Evolutionary conservation across 2,329 filamentous ascomycete species (phyloP).

Genomic region (Chalaropsis ovoidea): DNA sequence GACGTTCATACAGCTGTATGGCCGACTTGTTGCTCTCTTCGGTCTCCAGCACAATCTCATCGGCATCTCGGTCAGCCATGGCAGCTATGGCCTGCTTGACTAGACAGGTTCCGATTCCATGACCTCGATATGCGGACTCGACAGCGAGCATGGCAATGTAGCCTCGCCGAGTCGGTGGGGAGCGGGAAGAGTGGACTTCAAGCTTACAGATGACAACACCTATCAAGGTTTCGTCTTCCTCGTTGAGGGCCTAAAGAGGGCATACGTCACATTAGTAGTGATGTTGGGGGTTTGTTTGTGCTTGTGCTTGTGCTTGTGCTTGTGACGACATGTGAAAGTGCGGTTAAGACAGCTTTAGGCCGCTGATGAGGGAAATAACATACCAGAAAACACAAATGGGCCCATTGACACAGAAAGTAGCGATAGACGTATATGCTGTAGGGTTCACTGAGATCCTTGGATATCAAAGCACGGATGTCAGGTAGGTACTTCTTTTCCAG

Average conservation of each 20-base stretch:
- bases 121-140: slow-evolving; percentile 63
- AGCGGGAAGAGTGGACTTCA: slow-evolving; percentile 77
- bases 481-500: slow-evolving; percentile 60
- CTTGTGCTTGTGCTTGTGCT: no score
- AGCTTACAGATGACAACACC: slow-evolving; percentile 94
- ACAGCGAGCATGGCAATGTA: slow-evolving; percentile 99
- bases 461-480: slow-evolving; percentile 83
- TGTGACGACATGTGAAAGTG: background rate
- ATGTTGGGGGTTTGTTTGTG: background rate
- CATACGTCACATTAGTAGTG: background rate
- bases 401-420: slow-evolving; percentile 97
- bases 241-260: slow-evolving; percentile 45
- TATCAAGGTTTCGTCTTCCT: slow-evolving; percentile 54
- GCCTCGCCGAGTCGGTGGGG: slow-evolving; percentile 61
- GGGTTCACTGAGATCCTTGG: slow-evolving; percentile 90
- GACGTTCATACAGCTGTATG: slow-evolving; percentile 81
- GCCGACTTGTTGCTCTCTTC: slow-evolving; percentile 86
- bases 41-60: slow-evolving; percentile 92
- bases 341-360: slow-evolving; percentile 19
- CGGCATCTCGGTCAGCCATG: slow-evolving; percentile 74
- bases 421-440: slow-evolving; percentile 99
- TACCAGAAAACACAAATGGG: slow-evolving; percentile 93
- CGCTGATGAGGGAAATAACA: slow-evolving; percentile 18
- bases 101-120: slow-evolving; percentile 77
- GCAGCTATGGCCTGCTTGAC: slow-evolving; percentile 85